phyloP scores from a whole-genome alignment of 441 rosid species.

The Eutrema salsugineum region DNA sequence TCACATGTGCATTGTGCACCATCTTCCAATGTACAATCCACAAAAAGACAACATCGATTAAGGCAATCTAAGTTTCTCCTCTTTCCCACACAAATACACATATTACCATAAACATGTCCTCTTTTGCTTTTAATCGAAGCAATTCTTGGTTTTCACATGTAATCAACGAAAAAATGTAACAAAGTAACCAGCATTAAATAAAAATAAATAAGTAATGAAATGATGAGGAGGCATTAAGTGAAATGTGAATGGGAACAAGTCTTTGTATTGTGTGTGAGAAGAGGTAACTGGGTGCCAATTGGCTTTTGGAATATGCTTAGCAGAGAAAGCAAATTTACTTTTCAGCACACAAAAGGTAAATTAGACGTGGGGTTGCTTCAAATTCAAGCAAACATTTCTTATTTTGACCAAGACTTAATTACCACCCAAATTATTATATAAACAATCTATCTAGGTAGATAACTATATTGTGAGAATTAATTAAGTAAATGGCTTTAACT shows the following conservation, averaged over 20 bases:
- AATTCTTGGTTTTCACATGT: constrained; percentile 25
- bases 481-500: not conserved
- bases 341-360: constrained; percentile 1
- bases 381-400: constrained; percentile 23
- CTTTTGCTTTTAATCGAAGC: constrained; percentile 30
- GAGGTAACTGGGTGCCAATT: constrained; percentile 25
- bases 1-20: constrained; percentile 34
- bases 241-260: constrained; percentile 26
- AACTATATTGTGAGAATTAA: not conserved
- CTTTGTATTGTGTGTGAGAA: constrained; percentile 21
- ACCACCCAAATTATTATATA: not conserved
- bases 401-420: constrained; percentile 11
- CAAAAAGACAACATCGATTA: constrained; percentile 32
- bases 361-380: constrained; percentile 20
- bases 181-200: constrained; percentile 10
- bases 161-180: constrained; percentile 5
- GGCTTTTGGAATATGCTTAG: constrained; percentile 12
- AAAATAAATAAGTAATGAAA: constrained; percentile 9
- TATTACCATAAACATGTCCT: constrained; percentile 31
- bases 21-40: constrained; percentile 27
- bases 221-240: constrained; percentile 26
- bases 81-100: constrained; percentile 34
- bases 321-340: constrained; percentile 20
- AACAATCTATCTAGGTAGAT: not conserved
- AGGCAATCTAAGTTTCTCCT: constrained; percentile 32